Conservation (phyloP, 2,329 filamentous ascomycete species). For the Fusarium sp. region DNA sequence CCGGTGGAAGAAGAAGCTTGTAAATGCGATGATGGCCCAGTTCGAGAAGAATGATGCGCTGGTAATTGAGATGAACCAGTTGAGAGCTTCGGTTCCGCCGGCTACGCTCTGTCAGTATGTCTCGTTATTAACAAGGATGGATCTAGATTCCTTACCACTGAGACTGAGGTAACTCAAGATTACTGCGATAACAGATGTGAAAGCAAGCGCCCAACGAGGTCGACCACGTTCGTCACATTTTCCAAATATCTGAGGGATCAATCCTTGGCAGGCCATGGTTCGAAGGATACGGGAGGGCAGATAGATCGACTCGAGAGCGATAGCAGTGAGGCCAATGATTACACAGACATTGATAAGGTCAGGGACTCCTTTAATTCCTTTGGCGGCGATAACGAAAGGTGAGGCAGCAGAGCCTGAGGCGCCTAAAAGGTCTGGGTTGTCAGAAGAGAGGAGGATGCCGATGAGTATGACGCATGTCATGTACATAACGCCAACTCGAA, state of each 20-base stretch:
- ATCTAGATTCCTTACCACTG: not conserved
- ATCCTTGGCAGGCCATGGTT: constrained; percentile 33
- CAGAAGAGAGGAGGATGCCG: constrained; percentile 30
- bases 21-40: constrained; percentile 40
- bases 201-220: constrained; percentile 25
- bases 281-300: constrained; percentile 31
- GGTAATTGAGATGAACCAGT: constrained; percentile 38
- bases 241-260: constrained; percentile 13
- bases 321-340: constrained; percentile 40
- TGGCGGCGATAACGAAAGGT: constrained; percentile 36
- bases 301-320: constrained; percentile 32
- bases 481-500: constrained; percentile 40
- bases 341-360: constrained; percentile 40
- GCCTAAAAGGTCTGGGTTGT: constrained; percentile 33
- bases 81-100: constrained; percentile 27
- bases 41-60: constrained; percentile 40
- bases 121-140: too few relatives aligned
- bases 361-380: constrained; percentile 27
- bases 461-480: constrained; percentile 41
- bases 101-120: not conserved
- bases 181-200: constrained; percentile 10
- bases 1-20: constrained; percentile 34
- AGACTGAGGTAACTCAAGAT: constrained; percentile 34
- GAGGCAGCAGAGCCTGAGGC: constrained; percentile 32
- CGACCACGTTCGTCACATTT: constrained; percentile 26